Base-by-base conservation (phyloP, 2,329 filamentous ascomycete genomes). In the Arthroderma sp. region DNA sequence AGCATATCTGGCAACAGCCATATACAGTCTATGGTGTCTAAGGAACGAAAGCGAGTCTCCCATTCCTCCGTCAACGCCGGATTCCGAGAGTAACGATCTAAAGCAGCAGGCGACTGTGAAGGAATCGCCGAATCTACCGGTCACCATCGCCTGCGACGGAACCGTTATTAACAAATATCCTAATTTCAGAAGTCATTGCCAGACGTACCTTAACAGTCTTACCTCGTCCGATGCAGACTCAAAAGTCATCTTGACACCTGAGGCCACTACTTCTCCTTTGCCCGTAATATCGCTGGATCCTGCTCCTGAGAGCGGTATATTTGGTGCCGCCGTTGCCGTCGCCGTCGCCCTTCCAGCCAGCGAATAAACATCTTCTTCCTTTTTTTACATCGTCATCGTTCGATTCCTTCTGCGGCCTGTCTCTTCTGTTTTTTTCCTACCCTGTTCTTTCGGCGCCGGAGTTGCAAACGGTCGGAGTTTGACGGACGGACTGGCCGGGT, bases 11-110 rank as follows among this genome's bases (percentile, higher is more conserved):
- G 80, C 82, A 1, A 79, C 79, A 1, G 80, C 80, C 1, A 79
- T 85, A 28, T 81, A 85, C 65, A 80, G 81, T 31, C 73, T 85
- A 38, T 84, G 81, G 79, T 72, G 70, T 11, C 68, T 84, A 13
- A 75, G 78, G 57, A 78, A 76, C 39, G 71, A 75, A 15, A 71
- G 72, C 7, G 79, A 82, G 62, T 52, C 56, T 5, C 58, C 60
- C 17, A 13, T 35, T 1, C 37, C 57, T 2, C 57, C 63, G 6
- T 61, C 66, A 0, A 62, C 61, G 6, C 47, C 64, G 2, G 61
- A 65, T 2, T 60, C 63, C 0, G 60, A 63, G 7, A n/a, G 25
- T 19, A 23, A n/a, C 44, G 25, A 71, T 69, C 56, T 68, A n/a
- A 58, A 41, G 33, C 4, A 15, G 21, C 41, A 51, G 15, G 6